These are phyloP conservation scores for Crithidia fasciculata DNA, from an alignment of 208 protist species.

Conservation along the genomic window DNA sequence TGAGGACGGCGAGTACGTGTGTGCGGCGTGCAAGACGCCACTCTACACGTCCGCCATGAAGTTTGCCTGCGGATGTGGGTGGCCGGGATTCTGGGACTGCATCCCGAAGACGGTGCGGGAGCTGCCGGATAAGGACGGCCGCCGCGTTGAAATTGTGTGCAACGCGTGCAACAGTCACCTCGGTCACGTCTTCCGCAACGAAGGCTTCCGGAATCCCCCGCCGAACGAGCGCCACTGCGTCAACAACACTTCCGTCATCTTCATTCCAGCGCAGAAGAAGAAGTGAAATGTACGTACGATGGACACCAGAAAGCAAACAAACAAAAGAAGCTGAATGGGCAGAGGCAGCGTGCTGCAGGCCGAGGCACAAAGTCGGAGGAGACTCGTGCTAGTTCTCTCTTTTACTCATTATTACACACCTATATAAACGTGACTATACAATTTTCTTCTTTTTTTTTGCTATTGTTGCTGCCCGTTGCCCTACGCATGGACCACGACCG, in stretches of 20 bases:
- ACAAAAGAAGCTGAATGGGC: constrained; percentile 1
- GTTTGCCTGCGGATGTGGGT: constrained; percentile 89
- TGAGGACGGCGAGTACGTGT: constrained; percentile 74
- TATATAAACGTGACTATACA: too few relatives aligned
- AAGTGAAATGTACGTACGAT: neutral
- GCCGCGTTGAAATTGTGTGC: constrained; percentile 91
- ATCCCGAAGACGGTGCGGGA: constrained; percentile 76
- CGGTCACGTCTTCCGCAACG: constrained; percentile 92
- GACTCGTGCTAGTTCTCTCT: too few relatives aligned
- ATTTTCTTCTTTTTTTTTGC: too few relatives aligned
- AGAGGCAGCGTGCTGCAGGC: neutral
- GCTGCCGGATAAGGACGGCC: constrained; percentile 74
- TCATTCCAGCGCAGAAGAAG: constrained; percentile 38
- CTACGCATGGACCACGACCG: too few relatives aligned
- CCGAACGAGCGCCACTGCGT: constrained; percentile 94
- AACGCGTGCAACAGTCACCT: constrained; percentile 93
- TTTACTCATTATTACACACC: too few relatives aligned
- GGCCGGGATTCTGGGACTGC: constrained; percentile 90
- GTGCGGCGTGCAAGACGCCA: constrained; percentile 78
- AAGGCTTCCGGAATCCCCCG: constrained; percentile 86
- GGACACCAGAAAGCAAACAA: neutral
- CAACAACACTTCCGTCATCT: constrained; percentile 77
- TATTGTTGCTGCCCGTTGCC: too few relatives aligned
- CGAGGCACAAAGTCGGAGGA: too few relatives aligned
- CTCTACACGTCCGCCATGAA: constrained; percentile 90